phyloP scores from a whole-genome alignment of 805 yeast species.

The Metschnikowia proteae region DNA sequence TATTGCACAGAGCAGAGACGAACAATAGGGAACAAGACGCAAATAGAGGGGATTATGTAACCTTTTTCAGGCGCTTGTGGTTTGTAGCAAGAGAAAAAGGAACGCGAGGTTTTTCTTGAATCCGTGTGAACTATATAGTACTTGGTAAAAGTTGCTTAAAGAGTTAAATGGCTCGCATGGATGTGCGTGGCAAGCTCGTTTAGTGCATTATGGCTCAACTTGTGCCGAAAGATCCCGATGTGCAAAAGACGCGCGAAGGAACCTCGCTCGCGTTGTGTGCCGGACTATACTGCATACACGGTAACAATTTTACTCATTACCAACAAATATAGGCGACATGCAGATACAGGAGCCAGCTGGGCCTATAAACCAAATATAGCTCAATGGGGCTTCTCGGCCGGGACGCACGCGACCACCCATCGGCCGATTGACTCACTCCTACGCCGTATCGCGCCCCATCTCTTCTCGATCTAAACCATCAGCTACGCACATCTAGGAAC shows the following conservation, averaged over 20 bases:
- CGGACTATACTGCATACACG: not conserved
- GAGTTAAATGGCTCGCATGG: not conserved
- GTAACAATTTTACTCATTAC: not conserved
- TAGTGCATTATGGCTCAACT: constrained; percentile 1
- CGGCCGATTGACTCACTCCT: not conserved
- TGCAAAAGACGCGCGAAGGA: not conserved
- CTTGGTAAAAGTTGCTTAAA: not conserved
- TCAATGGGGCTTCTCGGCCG: constrained; percentile 1
- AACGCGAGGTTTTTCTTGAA: too few relatives aligned
- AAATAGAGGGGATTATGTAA: not conserved
- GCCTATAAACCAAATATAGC: not conserved
- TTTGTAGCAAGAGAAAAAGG: too few relatives aligned
- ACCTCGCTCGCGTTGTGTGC: not conserved
- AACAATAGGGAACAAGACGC: not conserved
- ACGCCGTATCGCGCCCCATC: not conserved
- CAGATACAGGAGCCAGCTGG: not conserved
- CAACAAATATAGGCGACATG: not conserved
- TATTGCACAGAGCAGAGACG: not conserved
- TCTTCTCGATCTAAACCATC: not conserved
- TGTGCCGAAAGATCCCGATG: constrained; percentile 6
- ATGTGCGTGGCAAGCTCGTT: not conserved
- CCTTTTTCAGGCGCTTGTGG: too few relatives aligned
- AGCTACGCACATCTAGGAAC: not conserved
- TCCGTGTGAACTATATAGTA: not conserved
- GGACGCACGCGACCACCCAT: not conserved